Evolutionary conservation across 768 basidiomycete species (phyloP), one percentile per base, ranked within the genome.

Genomic region (Imleria badia): DNA sequence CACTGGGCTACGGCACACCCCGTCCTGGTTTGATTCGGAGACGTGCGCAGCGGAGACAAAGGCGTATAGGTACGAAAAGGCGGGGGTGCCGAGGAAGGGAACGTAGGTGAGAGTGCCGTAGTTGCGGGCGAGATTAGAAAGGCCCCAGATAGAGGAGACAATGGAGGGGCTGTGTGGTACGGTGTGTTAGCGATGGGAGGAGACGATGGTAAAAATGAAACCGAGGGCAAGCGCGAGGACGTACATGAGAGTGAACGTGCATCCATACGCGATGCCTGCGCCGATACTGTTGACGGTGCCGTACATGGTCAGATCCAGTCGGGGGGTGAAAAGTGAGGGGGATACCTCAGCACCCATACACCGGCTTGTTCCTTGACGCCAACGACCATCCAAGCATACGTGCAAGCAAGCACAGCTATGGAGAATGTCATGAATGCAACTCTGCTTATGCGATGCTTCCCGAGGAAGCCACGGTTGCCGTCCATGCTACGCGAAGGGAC

Each of bases 1-100:
- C 35, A 65, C 51, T 6, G 73, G 62, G 5, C 91, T 89, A 40
- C 66, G 63, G 60, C 90, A 91, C 4, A 83, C 48, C 6, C 48
- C 60, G 13, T 62, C 53, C 3, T 29, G 11, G 20, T 42, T 38
- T 20, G 56, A 19, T 5, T 19, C 14, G 68, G 66, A 41, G 10
- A 79, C 74, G 54, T 83, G 81, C 3, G 76, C 70, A 5, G 78
- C 78, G 7, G 86, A 79, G 44, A 89, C 64, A 59, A 85, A 82
- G 14, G 91, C 91, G 56, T 91, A 93, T 0, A 92, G 65, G 67
- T 89, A 91, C 3, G 91, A 90, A 66, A 91, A 91, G 1, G 83
- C 34, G 2, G 88, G 82, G 1, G 89, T 90, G 6, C 89, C 90
- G 23, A 83, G 67, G 67, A 91, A 87, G 6, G 89, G 85, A 0